Evolutionary conservation across 2,329 filamentous ascomycete genomes (phyloP), one percentile per base, ranked within the genome.

Genomic region (Aaosphaeria pasadenensis): DNA sequence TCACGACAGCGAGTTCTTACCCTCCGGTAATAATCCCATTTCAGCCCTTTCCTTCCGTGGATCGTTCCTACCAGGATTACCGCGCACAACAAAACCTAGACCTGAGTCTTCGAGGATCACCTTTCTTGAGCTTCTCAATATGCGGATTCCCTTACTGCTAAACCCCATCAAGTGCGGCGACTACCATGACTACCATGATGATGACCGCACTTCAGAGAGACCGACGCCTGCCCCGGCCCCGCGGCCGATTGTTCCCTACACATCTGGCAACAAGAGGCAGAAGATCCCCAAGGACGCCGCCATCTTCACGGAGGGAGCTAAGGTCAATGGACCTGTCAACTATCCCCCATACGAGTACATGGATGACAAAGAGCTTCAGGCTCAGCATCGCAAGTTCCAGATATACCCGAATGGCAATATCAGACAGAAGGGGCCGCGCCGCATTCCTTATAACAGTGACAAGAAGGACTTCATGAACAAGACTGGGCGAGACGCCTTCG

Each of bases 371-470:
- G 66, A 74, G 24, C 75, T 87, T 11, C 71, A 77, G 7, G 71
- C 73, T 11, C 77, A 85, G 53, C 81, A 94, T 51, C 72, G 74
- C 36, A 75, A 74, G 36, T 92, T 87, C 62, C 75, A 81, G 11
- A 76, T 96, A 45, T 80, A 77, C 46, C 87, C 89, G 1, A 75
- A 85, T 52, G 89, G 76, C 1, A 63, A 75, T n/a, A 84, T 85
- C 46, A 13, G 40, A 3, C 70, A 60, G n/a, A 72, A 78, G 50
- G 73, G 70, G 24, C 62, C 64, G 7, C 66, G 73, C 44, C 90
- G 92, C 61, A 95, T 96, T 50, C 92, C 92, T 0, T 97, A 97
- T 72, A 91, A 90, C 63, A 96, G 91, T 66, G 88, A 90, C 56
- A 97, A 96, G 77, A 95, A 95, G 70, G 81, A 86, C 51, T 95